These are phyloP conservation scores for Neonectria hederae DNA, from an alignment of 2,329 filamentous ascomycete genomes.

Conservation along the genomic window DNA sequence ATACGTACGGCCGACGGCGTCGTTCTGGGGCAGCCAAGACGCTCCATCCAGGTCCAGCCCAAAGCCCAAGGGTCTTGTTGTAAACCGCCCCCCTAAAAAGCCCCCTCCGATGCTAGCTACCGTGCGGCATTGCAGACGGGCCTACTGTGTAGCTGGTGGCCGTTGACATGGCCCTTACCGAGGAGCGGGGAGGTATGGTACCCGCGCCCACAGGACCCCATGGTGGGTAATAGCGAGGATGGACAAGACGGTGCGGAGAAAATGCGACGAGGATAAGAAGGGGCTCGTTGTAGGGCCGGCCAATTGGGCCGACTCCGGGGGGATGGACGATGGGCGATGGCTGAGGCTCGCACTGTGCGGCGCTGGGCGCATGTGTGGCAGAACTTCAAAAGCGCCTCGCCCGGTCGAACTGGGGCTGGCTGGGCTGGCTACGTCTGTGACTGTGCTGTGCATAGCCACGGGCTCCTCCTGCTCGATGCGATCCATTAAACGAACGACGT, in stretches of 20 bases:
- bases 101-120: constrained; percentile 15
- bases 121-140: constrained; percentile 19
- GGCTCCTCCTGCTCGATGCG: background rate
- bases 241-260: constrained; percentile 18
- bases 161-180: background rate
- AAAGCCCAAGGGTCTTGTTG: constrained; percentile 24
- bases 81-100: background rate
- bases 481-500: background rate
- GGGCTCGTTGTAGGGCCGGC: constrained; percentile 35
- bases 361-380: constrained; percentile 16
- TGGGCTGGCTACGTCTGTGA: constrained; percentile 2
- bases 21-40: constrained; percentile 32
- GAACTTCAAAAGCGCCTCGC: constrained; percentile 9
- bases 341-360: constrained; percentile 33
- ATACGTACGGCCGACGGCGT: constrained; percentile 40
- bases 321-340: constrained; percentile 19
- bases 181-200: background rate
- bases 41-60: constrained; percentile 35
- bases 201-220: background rate
- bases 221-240: background rate
- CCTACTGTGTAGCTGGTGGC: constrained; percentile 28
- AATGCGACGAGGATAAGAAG: constrained; percentile 8
- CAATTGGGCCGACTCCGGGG: constrained; percentile 41
- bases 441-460: background rate
- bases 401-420: constrained; percentile 20